phyloP scores from a whole-genome alignment of 2,329 filamentous ascomycete species.

The Colletotrichum magnum region DNA sequence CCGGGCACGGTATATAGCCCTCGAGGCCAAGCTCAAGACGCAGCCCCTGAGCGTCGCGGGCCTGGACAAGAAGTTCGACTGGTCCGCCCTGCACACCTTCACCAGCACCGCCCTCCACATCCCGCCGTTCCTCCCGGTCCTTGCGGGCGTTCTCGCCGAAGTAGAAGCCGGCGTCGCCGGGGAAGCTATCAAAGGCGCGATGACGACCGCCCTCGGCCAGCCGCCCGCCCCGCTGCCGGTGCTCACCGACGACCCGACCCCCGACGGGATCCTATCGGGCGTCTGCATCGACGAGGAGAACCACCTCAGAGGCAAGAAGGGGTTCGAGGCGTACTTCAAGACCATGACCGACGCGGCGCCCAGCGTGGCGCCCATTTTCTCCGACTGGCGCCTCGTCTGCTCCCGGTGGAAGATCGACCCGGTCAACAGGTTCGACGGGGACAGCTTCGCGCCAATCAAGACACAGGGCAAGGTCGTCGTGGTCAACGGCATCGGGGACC shows the following conservation, averaged over 20 bases:
- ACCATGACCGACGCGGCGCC: constrained; percentile 18
- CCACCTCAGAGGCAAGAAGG: constrained; percentile 6
- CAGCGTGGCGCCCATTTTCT: constrained; percentile 29
- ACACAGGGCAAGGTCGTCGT: constrained; percentile 23
- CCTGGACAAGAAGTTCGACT: constrained; percentile 17
- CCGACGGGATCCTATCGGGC: constrained; percentile 21
- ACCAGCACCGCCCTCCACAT: not conserved
- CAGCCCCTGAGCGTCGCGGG: not conserved
- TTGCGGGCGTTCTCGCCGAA: constrained; percentile 15
- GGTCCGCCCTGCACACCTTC: constrained; percentile 25
- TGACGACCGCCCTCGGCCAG: not conserved
- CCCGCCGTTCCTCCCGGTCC: constrained; percentile 9
- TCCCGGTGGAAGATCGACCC: constrained; percentile 28
- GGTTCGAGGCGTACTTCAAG: constrained; percentile 20
- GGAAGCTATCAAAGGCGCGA: not conserved
- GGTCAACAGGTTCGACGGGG: constrained; percentile 4
- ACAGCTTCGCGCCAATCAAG: not conserved
- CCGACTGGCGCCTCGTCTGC: constrained; percentile 27
- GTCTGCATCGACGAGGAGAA: constrained; percentile 20
- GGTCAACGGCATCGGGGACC: constrained; percentile 19
- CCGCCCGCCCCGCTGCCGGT: constrained; percentile 7
- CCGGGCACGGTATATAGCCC: constrained; percentile 3
- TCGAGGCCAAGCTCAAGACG: constrained; percentile 13
- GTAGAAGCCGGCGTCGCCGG: constrained; percentile 2
- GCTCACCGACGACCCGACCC: constrained; percentile 3